Base-by-base conservation (phyloP, 257 asterid species). In the Gentiana macrophylla region DNA sequence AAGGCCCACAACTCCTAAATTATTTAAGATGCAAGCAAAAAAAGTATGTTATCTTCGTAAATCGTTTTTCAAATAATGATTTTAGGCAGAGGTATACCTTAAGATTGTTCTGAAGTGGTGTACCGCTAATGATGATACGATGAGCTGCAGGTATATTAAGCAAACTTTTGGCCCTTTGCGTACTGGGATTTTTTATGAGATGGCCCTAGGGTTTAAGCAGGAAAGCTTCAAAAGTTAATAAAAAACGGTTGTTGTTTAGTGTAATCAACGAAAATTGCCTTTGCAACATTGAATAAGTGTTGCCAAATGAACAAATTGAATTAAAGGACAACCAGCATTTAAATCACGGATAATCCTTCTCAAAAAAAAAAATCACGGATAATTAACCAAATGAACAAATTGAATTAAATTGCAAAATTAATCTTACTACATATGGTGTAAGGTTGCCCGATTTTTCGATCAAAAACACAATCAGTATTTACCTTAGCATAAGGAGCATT, bases 111-210 rank as follows among this genome's bases (percentile, higher is more conserved):
- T 90, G 98, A 64, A 90, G 82, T 64, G 98, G 98, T 32, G 98
- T 90, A 71, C 98, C 98, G 65, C 98, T 90, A 66, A 90, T 90
- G 48, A 90, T 86, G 73, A 90, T 70, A 53, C 94, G 95, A 67
- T 70, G 98, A 63, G 62, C 77, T 62, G 94, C 86, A 45, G 98
- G 95, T 63, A 90, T 79, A 71, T 82, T 86, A 64, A 84, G 96
- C 78, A 90, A 79, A 77, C 95, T 84, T 79, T 90, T 84, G n/a
- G 98, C 96, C 73, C 98, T 86, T 72, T 90, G 96, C 36, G 98
- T 90, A 63, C 86, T 84, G 37, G 96, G 98, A 74, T 90, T 90
- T 80, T 90, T 90, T 74, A 90, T 90, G 64, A 90, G 89, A 75
- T 90, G 98, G 24, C 98, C 98, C 98, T 90, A 63, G 56, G 68